Base-by-base conservation (phyloP, 768 basidiomycete species). In the Chlorophyllum brunneum region DNA sequence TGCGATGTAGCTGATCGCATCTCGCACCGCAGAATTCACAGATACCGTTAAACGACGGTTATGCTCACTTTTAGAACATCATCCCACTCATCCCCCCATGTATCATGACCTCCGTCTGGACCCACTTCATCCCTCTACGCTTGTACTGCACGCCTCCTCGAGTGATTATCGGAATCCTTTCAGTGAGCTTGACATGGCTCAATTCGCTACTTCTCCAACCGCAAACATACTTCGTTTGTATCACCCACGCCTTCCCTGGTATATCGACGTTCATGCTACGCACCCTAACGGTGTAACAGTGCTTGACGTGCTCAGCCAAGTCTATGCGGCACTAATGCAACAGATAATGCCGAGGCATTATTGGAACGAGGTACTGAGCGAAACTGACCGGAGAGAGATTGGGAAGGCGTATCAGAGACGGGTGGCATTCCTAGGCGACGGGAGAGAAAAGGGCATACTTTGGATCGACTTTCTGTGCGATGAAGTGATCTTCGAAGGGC, bases 381-480 rank as follows among this genome's bases (percentile, higher is more conserved):
- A 51, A 20, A 44, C 41, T 36, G 57, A 58, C 34, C 16, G 59
- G 10, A 49, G 46, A n/a, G 48, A 48, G 13, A 51, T 60, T 20
- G 59, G 50, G 23, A 33, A 44, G 16, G 48, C 59, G 13, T 59
- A 53, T 33, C 31, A 41, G 23, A 58, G 61, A 13, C 69, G 85
- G 13, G 76, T 56, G 61, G 57, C 16, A 2, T 20, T 33, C 15
- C 15, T 26, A 9, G 66, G 64, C n/a, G 54, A 66, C 29, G 59
- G 56, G 26, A 69, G 72, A 54, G 61, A 69, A 41, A 55, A 58
- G 10, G 85, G 85, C 1, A 76, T 86, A 13, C 69, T 72, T 48
- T 72, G 73, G 48, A 72, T 87, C 2, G 85, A 87, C 66, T 88
- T 75, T 59, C 65, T 88, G 67, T 79, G 78, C 13, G 73, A 70